Evolutionary conservation across 768 basidiomycete genomes (phyloP), one percentile per base, ranked within the genome.

Genomic region (Podaxis sp.): DNA sequence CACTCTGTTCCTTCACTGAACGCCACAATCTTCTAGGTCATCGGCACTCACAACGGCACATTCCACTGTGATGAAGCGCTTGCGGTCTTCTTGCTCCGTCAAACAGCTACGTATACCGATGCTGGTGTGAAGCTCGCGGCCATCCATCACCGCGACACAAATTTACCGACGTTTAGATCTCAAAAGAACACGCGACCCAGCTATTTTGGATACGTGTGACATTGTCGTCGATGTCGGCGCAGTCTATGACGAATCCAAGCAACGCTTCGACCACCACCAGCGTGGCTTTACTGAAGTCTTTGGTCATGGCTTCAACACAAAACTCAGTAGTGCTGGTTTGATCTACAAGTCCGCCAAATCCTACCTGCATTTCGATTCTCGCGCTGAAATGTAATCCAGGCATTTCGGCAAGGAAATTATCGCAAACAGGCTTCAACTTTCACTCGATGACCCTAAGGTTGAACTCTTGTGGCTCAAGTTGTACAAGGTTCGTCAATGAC

Each of bases 1-100:
- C 28, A 30, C n/a, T 26, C 10, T 46, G 28, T 52, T 58, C 20
- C 37, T 26, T 61, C n/a, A 10, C 37, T 40, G 5, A 33, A 41
- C 10, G 49, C 52, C 64, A 60, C 52, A n/a, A 30, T 48, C 36
- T 30, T 64, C 13, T 64, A 94, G 91, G 76, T 87, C 44, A 96
- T 98, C 69, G 95, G 95, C 37, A 97, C 96, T 1, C 95, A 98
- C 75, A 93, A 90, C 63, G 96, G 96, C 17, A 94, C 94, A 0
- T 98, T 98, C 73, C 96, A 99, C 70, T 96, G 94, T 74, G 96
- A 99, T 69, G 96, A 99, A 77, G 95, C 95, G 0, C 84, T 99
- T 36, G 97, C 96, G 0, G 91, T 96, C 17, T 95, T 89, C 74
- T 82, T 99, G 66, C 81, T 99, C 33, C 87, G 87, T 54, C 86